A percentile compares a stretch with the other conserved stretches of the same genome.
Conservation (phyloP, 2,329 filamentous ascomycete species). For the Monosporascus sp. region DNA sequence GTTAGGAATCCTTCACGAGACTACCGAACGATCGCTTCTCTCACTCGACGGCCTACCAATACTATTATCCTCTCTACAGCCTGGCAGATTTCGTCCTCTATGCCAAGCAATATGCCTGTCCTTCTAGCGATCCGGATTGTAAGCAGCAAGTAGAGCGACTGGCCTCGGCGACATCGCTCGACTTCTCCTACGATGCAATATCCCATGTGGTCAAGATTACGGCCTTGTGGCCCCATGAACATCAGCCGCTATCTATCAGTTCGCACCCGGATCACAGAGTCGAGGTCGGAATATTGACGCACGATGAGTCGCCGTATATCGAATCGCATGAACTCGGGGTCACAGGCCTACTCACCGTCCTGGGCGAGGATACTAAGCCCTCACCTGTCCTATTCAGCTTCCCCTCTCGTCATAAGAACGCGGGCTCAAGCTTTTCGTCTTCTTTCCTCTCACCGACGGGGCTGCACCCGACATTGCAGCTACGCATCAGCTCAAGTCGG, state of each 20-base stretch:
- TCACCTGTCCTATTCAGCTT: slow-evolving; percentile 79
- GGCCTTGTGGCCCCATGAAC: slow-evolving; percentile 53
- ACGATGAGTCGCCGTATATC: slow-evolving; percentile 51
- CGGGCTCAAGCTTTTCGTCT: slow-evolving; percentile 51
- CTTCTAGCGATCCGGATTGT: slow-evolving; percentile 16
- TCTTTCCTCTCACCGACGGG: slow-evolving; percentile 68
- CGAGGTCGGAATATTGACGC: slow-evolving; percentile 75
- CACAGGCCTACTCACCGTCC: slow-evolving; percentile 69
- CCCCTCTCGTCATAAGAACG: slow-evolving; percentile 67
- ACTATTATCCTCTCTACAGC: slow-evolving; percentile 58
- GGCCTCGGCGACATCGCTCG: slow-evolving; percentile 50
- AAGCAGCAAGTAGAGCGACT: slow-evolving; percentile 16
- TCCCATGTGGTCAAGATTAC: slow-evolving; percentile 61
- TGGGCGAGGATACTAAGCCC: slow-evolving; percentile 68
- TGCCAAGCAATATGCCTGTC: slow-evolving; percentile 35
- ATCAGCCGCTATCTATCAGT: slow-evolving; percentile 35
- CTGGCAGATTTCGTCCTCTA: slow-evolving; percentile 50
- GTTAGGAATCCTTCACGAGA: slow-evolving; percentile 60
- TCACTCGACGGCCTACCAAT: slow-evolving; percentile 61
- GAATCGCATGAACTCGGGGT: slow-evolving; percentile 72
- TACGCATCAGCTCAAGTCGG: slow-evolving; percentile 52
- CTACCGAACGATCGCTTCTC: slow-evolving; percentile 52
- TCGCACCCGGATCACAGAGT: slow-evolving; percentile 48
- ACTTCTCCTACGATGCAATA: slow-evolving; percentile 63
- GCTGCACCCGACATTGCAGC: slow-evolving; percentile 73